Base-by-base conservation (phyloP, 2,329 filamentous ascomycete genomes). In the Talaromyces sp. region DNA sequence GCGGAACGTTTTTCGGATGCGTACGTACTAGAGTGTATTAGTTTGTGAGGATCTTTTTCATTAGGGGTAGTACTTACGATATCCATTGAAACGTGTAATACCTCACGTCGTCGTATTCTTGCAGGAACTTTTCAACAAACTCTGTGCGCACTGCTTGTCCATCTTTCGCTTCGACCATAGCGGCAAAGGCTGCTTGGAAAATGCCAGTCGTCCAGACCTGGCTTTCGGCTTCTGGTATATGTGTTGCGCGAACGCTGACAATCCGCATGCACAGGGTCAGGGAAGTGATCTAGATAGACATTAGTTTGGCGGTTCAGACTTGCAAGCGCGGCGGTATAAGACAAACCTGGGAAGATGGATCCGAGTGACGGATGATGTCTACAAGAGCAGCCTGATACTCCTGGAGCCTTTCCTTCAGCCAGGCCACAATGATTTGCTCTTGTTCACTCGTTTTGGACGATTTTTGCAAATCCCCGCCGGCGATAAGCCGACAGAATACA, bases 221-320 rank as follows among this genome's bases (percentile, higher is more conserved):
- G 52, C 88, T 85, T 7, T 85, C 83, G 26, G 83, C 83, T 59
- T 83, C 83, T 59, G 81, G 81, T 38, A 86, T 72, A 68, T 85
- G 78, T 63, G 85, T 84, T 19, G 84, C 87, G 70, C 96, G 91
- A 56, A 89, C 88, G 78, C 95, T 94, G 65, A 96, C 78, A 54
- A 95, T 75, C 59, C 89, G 87, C 92, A 97, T 95, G 60, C 87
- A 83, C 54, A 97, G 78, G 0, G 88, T 90, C 67, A 97, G 76
- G 11, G 86, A 88, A 17, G 89, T 90, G 50, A 84, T 81, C 63
- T 90, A 75, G 60, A 53, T 21, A 69, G 64, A 56, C 0, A 31
- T 14, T 60, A 31, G 54, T 35, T 26, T 27, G 14, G 19, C 11
- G 26, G 24, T n/a, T n/a, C 14, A 19, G 26, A 24, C 24, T 21